Percentiles rank a stretch among this genome's conserved stretches.
phyloP scores from a whole-genome alignment of 2,329 filamentous ascomycete species.

The Ophiosphaerella narmari region DNA sequence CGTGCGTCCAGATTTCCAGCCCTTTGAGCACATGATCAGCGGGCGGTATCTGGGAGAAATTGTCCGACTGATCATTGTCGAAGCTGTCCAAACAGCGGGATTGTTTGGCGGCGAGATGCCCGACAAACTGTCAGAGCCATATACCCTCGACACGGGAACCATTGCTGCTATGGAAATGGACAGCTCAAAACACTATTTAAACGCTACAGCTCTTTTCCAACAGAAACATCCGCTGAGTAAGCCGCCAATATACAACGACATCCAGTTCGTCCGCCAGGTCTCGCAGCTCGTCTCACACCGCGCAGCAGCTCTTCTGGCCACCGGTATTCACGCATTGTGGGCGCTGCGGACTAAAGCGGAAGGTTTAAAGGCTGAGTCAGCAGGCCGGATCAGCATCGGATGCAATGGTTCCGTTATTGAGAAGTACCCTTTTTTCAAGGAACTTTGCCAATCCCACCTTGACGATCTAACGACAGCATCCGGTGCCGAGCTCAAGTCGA shows the following conservation, averaged over 20 bases:
- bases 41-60: slow-evolving; percentile 69
- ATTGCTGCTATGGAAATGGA: slow-evolving; percentile 62
- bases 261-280: slow-evolving; percentile 60
- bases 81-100: slow-evolving; percentile 60
- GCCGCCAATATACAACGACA: slow-evolving; percentile 54
- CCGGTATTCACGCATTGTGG: slow-evolving; percentile 67
- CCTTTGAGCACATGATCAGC: slow-evolving; percentile 67
- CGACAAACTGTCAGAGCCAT: slow-evolving; percentile 59
- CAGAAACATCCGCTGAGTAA: slow-evolving; percentile 56
- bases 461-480: slow-evolving; percentile 58
- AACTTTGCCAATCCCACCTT: slow-evolving; percentile 66
- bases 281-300: slow-evolving; percentile 61
- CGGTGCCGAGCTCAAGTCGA: slow-evolving; percentile 48
- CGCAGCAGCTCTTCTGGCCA: slow-evolving; percentile 66
- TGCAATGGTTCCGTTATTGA: slow-evolving; percentile 82
- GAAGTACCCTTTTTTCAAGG: slow-evolving; percentile 72
- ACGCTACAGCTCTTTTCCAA: slow-evolving; percentile 54
- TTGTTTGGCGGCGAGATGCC: slow-evolving; percentile 64
- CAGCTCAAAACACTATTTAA: slow-evolving; percentile 43
- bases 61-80: slow-evolving; percentile 63
- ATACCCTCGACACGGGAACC: slow-evolving; percentile 63
- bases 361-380: slow-evolving; percentile 41
- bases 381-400: slow-evolving; percentile 59
- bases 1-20: slow-evolving; percentile 65
- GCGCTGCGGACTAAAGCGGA: slow-evolving; percentile 58